Conservation (phyloP, 73 alveolate genomes). For the Tetrahymena borealis region DNA sequence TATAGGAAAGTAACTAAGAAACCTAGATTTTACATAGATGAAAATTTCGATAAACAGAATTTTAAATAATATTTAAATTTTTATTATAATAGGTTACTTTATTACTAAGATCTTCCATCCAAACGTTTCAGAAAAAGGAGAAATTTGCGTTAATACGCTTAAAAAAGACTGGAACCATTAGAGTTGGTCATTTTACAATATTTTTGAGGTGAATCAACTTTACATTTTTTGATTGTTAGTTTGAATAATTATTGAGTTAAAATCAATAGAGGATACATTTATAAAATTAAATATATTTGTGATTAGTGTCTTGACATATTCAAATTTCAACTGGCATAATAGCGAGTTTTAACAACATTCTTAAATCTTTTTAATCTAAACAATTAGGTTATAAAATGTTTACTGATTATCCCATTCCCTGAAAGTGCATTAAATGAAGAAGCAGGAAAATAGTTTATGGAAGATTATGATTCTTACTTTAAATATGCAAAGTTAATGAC, state of each 20-base stretch:
- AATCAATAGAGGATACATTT: too few relatives aligned
- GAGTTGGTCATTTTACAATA: slow-evolving; percentile 86
- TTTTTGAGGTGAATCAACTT: slow-evolving; percentile 79
- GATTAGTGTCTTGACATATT: too few relatives aligned
- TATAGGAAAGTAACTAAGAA: not conserved
- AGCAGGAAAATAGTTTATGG: slow-evolving; percentile 99
- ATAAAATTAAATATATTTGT: too few relatives aligned
- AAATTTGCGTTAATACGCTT: slow-evolving; percentile 91
- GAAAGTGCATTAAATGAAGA: slow-evolving; percentile 98
- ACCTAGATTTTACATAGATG: not conserved
- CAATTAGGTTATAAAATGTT: slow-evolving; percentile 70
- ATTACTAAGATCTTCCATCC: slow-evolving; percentile 96
- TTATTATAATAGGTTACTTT: slow-evolving; percentile 54
- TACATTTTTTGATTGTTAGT: not conserved
- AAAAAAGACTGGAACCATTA: slow-evolving; percentile 96
- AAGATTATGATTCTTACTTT: slow-evolving; percentile 91
- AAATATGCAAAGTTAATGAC: slow-evolving; percentile 87
- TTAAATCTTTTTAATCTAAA: not conserved
- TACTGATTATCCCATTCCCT: slow-evolving; percentile 98
- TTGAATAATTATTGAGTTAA: not conserved
- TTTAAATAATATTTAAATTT: not conserved
- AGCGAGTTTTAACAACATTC: too few relatives aligned
- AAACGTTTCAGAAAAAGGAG: slow-evolving; percentile 94
- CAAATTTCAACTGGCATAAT: too few relatives aligned
- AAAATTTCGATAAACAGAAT: not conserved